These are phyloP conservation scores for Picochlorum sp. DNA, from an alignment of 139 green algal species.

Conservation along the genomic window DNA sequence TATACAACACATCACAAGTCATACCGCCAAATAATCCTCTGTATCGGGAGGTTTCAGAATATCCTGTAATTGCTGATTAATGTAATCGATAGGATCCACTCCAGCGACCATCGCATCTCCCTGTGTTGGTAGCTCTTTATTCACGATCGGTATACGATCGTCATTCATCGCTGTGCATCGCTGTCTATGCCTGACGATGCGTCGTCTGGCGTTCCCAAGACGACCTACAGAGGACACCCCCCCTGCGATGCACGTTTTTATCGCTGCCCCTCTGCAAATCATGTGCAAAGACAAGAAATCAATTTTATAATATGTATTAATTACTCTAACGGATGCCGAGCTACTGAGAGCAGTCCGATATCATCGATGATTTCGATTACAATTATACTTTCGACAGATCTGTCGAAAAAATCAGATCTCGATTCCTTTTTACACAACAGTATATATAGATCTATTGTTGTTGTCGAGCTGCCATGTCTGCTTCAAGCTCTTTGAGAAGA, in stretches of 20 bases:
- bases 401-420: too few relatives aligned
- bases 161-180: not conserved
- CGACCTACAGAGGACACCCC: too few relatives aligned
- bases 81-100: constrained; percentile 8
- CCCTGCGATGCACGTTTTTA: too few relatives aligned
- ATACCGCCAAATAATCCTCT: constrained; percentile 54
- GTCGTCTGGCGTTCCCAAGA: too few relatives aligned
- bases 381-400: too few relatives aligned
- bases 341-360: too few relatives aligned
- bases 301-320: too few relatives aligned
- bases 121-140: constrained; percentile 24
- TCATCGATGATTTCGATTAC: too few relatives aligned
- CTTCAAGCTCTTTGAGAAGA: constrained; percentile 68
- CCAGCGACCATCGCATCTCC: constrained; percentile 27
- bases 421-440: too few relatives aligned
- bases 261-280: too few relatives aligned
- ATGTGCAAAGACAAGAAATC: too few relatives aligned
- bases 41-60: constrained; percentile 40
- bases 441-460: not conserved
- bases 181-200: not conserved
- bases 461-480: constrained; percentile 44
- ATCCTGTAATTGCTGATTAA: constrained; percentile 31
- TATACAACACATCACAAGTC: not conserved
- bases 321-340: too few relatives aligned
- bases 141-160: not conserved